These are phyloP conservation scores for Grosmannia serpens DNA, from an alignment of 2,329 filamentous ascomycete species.

Conservation along the genomic window DNA sequence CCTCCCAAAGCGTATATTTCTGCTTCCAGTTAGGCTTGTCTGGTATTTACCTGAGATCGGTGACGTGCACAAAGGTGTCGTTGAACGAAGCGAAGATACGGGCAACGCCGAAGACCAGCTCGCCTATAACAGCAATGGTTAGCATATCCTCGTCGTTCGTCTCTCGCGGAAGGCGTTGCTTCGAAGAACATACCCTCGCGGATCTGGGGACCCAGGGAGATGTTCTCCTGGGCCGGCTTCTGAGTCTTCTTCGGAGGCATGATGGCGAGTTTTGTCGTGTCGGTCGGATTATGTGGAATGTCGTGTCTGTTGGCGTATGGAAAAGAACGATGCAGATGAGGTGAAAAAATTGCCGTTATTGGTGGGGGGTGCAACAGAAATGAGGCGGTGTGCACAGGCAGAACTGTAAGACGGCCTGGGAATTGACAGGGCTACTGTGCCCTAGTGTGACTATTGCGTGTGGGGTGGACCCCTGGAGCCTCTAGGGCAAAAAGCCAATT, in stretches of 20 bases:
- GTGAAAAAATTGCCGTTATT: not conserved
- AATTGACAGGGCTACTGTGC: constrained; percentile 10
- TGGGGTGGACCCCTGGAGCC: not conserved
- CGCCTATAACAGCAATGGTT: constrained; percentile 43
- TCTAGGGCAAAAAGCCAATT: not conserved
- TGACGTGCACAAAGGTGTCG: constrained; percentile 95
- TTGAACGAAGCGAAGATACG: constrained; percentile 96
- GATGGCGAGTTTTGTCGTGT: constrained; percentile 34
- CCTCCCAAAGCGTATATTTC: not conserved
- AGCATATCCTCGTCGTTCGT: not conserved
- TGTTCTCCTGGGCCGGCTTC: constrained; percentile 86
- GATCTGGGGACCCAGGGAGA: constrained; percentile 93
- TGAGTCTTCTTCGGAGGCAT: constrained; percentile 93
- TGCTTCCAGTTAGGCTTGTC: constrained; percentile 9
- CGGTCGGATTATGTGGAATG: constrained; percentile 8
- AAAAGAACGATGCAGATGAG: not conserved
- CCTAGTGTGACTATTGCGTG: constrained; percentile 4
- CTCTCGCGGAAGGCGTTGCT: not conserved
- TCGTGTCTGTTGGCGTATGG: not conserved
- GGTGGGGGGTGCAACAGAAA: constrained; percentile 3
- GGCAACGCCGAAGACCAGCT: constrained; percentile 96
- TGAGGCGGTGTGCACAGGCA: constrained; percentile 8
- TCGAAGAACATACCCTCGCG: constrained; percentile 64
- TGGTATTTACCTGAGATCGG: constrained; percentile 77
- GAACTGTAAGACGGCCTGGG: not conserved